phyloP scores from a whole-genome alignment of 1,139 yeast species.

The Saccharomyces hybrid region DNA sequence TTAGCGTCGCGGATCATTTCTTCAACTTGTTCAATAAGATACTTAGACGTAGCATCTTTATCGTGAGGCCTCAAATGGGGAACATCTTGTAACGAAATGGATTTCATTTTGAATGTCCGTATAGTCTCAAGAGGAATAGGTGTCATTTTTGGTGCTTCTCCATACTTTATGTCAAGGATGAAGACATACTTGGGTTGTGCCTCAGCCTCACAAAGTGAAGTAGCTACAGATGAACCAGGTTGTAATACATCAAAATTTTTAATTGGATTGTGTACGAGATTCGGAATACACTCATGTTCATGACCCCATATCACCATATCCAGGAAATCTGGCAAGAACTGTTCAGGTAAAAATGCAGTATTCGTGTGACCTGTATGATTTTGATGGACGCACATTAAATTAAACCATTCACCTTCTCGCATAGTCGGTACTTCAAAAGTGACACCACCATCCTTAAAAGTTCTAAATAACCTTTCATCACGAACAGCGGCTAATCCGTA shows the following conservation, averaged over 20 bases:
- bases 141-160: slow-evolving; percentile 48
- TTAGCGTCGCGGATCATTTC: slow-evolving; percentile 54
- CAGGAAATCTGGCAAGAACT: slow-evolving; percentile 69
- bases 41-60: slow-evolving; percentile 53
- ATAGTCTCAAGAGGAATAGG: slow-evolving; percentile 64
- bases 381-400: slow-evolving; percentile 84
- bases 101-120: slow-evolving; percentile 74
- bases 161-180: slow-evolving; percentile 54
- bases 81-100: slow-evolving; percentile 47
- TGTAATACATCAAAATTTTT: slow-evolving; percentile 75
- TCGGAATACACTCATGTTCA: slow-evolving; percentile 88
- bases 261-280: slow-evolving; percentile 55
- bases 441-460: slow-evolving; percentile 75
- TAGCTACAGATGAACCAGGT: slow-evolving; percentile 93
- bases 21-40: slow-evolving; percentile 57
- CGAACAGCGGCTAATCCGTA: slow-evolving; percentile 86
- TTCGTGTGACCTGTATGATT: slow-evolving; percentile 75
- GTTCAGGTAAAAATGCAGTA: slow-evolving; percentile 78
- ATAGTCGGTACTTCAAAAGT: slow-evolving; percentile 65
- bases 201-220: slow-evolving; percentile 84
- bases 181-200: slow-evolving; percentile 67
- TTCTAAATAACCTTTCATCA: slow-evolving; percentile 78
- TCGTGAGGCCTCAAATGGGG: slow-evolving; percentile 57
- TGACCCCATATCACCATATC: slow-evolving; percentile 94
- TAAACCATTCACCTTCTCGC: slow-evolving; percentile 66